Base-by-base conservation (phyloP, 2,329 filamentous ascomycete species). In the Malbranchea zuffiana region DNA sequence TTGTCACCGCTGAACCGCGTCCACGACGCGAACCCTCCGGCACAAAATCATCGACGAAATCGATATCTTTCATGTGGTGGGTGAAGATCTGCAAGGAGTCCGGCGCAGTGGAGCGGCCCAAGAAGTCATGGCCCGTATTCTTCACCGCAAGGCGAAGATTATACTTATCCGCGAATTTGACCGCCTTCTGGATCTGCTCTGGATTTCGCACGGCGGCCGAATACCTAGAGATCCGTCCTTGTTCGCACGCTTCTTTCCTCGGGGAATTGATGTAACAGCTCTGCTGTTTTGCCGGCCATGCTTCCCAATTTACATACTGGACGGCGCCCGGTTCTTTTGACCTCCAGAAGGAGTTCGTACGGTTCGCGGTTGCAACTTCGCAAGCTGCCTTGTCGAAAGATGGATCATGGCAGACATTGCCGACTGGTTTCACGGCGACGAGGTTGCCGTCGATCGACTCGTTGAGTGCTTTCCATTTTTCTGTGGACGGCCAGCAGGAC, bases 71-170 rank as follows among this genome's bases (percentile, higher is more conserved):
- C 10, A 58, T 45, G 29, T 57, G 35, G 27, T 57, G 55, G 17
- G 46, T 59, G 50, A 55, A 59, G 18, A 60, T 44, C 2, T 40
- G 48, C 19, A 60, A 42, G 2, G 47, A 63, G 1, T 75, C 75
- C 15, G 67, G 68, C n/a, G 77, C 78, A 0, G 74, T 75, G 0
- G 71, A 75, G 27, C 72, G 71, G 26, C 76, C 78, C 20, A 40
- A 34, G 8, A 31, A 43, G 40, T 75, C 71, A 48, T 76, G 72
- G 2, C 71, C 72, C 0, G 71, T 75, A 45, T 74, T 74, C 41
- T 68, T 65, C 42, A 76, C 63, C 19, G 61, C 53, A 2, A 68
- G 49, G 3, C 65, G 58, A 30, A 68, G 50, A 29, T 52, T 39
- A 56, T 48, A 6, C 43, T 45, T 16, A 41, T 43, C 10, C 31